phyloP scores from a whole-genome alignment of 805 yeast species.

The Candida ponderosae region DNA sequence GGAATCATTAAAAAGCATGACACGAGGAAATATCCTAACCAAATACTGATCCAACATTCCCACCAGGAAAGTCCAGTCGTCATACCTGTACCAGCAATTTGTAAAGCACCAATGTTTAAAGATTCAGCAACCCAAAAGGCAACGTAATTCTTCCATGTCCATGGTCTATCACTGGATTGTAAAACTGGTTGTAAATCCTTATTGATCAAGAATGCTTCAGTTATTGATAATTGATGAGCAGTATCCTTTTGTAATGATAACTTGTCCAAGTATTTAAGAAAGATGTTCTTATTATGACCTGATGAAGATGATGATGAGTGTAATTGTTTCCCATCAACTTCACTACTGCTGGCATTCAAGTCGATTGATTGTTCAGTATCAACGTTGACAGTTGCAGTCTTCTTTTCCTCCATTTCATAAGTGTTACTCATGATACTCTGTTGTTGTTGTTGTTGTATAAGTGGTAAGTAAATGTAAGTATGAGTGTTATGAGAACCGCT shows the following conservation, averaged over 20 bases:
- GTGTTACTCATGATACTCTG: too few species aligned
- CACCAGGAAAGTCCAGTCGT: conserved; percentile 78
- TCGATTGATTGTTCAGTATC: too few species aligned
- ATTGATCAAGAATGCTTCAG: conserved; percentile 64
- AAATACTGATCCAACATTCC: conserved; percentile 85
- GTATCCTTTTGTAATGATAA: conserved; percentile 2
- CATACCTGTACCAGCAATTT: conserved; percentile 83
- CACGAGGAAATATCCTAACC: conserved; percentile 73
- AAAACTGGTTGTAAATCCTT: conserved; percentile 69
- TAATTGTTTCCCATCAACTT: too few species aligned
- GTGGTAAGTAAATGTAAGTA: too few species aligned
- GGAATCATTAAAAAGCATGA: conserved; percentile 64
- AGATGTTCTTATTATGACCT: too few species aligned
- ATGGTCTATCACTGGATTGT: conserved; percentile 63
- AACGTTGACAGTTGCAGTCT: too few species aligned
- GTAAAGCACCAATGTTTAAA: conserved; percentile 86
- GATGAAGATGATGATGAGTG: too few species aligned
- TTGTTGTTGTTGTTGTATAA: too few species aligned
- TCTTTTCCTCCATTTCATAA: too few species aligned
- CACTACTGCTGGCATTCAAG: too few species aligned
- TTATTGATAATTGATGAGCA: conserved; percentile 36
- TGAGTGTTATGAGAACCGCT: too few species aligned
- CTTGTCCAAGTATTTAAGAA: too few species aligned
- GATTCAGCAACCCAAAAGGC: conserved; percentile 87
- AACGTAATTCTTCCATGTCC: conserved; percentile 80